phyloP scores from a whole-genome alignment of 257 asterid genomes.

The Apocynum venetum region DNA sequence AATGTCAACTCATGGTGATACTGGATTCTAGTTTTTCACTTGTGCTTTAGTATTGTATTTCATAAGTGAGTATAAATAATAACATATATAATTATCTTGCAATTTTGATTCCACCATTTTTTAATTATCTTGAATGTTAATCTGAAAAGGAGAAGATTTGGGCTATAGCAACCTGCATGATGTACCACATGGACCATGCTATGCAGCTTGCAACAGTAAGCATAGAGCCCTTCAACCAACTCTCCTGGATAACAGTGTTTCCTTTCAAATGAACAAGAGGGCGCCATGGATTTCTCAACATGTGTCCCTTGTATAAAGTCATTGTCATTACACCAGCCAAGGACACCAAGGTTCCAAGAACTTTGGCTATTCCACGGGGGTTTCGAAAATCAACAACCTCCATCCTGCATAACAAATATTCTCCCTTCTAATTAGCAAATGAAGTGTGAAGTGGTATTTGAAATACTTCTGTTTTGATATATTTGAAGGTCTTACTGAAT shows the following conservation, averaged over 20 bases:
- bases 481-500: neutral
- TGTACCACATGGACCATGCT: conserved; percentile 60
- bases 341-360: conserved; percentile 55
- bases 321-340: conserved; percentile 63
- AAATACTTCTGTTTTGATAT: neutral
- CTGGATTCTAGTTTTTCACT: no score
- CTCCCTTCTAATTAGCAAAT: neutral
- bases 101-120: neutral
- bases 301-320: conserved; percentile 67
- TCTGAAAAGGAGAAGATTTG: conserved; percentile 3
- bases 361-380: conserved; percentile 56
- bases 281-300: conserved; percentile 35
- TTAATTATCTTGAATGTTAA: neutral
- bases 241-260: conserved; percentile 31
- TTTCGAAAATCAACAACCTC: conserved; percentile 48
- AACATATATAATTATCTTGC: neutral
- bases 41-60: neutral
- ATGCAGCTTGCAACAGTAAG: conserved; percentile 65
- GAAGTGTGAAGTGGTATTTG: neutral
- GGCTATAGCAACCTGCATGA: conserved; percentile 57
- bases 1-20: no score
- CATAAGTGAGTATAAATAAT: neutral
- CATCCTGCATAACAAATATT: conserved; percentile 35
- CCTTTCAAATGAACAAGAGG: conserved; percentile 42
- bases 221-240: conserved; percentile 61